phyloP scores from a whole-genome alignment of 768 basidiomycete species.

The Cystobasidium onofrii region DNA sequence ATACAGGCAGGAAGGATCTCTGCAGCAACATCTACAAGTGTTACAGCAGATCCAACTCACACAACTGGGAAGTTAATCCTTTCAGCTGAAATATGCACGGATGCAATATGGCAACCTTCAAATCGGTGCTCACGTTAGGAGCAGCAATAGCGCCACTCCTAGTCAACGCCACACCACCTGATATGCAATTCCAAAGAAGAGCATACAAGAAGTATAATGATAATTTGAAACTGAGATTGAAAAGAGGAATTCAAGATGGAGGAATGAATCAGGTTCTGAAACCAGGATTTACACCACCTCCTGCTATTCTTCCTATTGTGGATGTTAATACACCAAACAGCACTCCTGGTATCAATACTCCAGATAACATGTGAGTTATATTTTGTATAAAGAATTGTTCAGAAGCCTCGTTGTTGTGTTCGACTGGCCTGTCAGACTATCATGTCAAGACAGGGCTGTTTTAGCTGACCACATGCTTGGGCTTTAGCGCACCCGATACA shows the following conservation, averaged over 20 bases:
- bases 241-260: not conserved
- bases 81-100: not conserved
- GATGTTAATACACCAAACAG: not conserved
- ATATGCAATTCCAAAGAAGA: not conserved
- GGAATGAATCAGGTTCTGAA: not conserved
- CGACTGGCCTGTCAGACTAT: no score
- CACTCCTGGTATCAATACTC: not conserved
- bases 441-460: no score
- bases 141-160: not conserved
- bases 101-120: not conserved
- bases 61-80: no score
- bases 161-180: not conserved
- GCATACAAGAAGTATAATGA: not conserved
- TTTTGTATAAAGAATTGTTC: no score
- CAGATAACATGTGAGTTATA: slow-evolving; percentile 2
- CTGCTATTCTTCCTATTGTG: not conserved
- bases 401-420: no score
- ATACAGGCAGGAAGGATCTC: no score
- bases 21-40: no score
- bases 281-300: not conserved
- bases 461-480: no score
- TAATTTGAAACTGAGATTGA: not conserved
- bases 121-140: not conserved
- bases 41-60: no score
- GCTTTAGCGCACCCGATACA: not conserved